Percentiles rank a stretch among this genome's conserved stretches.
Conservation (phyloP, 1,139 yeast genomes). For the Pichia sp. region DNA sequence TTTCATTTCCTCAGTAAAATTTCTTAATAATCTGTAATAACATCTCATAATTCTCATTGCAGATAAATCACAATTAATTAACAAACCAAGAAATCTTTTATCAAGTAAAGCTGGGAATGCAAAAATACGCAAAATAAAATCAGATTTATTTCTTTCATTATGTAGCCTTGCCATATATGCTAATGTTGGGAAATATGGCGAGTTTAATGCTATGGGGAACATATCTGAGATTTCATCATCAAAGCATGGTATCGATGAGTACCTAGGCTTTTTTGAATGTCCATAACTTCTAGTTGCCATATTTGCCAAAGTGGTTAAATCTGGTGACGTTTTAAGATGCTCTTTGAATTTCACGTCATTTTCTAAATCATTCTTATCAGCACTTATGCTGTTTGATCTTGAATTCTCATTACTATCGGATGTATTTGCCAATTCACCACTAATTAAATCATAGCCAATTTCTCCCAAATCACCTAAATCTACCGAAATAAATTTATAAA, state of each 20-base stretch:
- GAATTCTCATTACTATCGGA: constrained; percentile 17
- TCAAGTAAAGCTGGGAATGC: constrained; percentile 92
- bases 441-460: constrained; percentile 49
- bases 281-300: constrained; percentile 13
- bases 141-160: constrained; percentile 75
- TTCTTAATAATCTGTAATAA: constrained; percentile 73
- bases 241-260: constrained; percentile 70
- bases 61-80: constrained; percentile 77
- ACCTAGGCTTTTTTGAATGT: constrained; percentile 29
- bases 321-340: constrained; percentile 6
- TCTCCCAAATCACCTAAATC: constrained; percentile 82
- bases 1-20: constrained; percentile 80
- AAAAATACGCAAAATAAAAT: constrained; percentile 79
- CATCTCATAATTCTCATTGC: constrained; percentile 89
- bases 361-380: neutral
- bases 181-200: constrained; percentile 80
- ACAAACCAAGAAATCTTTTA: constrained; percentile 62
- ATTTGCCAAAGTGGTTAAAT: constrained; percentile 11
- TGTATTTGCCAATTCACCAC: constrained; percentile 28
- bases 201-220: constrained; percentile 75
- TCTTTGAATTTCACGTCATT: neutral
- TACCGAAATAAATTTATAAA: constrained; percentile 73
- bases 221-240: constrained; percentile 79
- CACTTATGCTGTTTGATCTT: constrained; percentile 6
- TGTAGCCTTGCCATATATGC: constrained; percentile 83